Percentiles rank a stretch among this genome's conserved stretches.
phyloP scores from a whole-genome alignment of 2,329 filamentous ascomycete genomes.

The Cercospora zeina region DNA sequence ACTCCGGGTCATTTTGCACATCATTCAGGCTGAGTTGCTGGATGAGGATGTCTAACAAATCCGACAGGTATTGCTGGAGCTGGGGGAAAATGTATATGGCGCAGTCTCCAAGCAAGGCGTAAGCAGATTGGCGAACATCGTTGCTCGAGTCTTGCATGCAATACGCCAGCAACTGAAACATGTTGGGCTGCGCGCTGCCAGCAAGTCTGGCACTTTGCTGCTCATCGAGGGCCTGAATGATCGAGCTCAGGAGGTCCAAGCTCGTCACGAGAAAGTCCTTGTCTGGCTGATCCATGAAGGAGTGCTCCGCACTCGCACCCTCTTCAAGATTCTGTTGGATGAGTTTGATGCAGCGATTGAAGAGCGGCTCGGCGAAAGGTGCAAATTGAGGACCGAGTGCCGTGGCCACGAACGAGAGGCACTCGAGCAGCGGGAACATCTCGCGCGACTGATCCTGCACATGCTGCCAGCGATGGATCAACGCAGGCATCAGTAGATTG shows the following conservation, averaged over 20 bases:
- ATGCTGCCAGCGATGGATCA: conserved; percentile 84
- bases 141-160: conserved; percentile 91
- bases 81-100: conserved; percentile 88
- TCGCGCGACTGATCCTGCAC: conserved; percentile 88
- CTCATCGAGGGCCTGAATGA: conserved; percentile 82
- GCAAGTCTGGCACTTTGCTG: conserved; percentile 76
- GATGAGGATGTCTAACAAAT: conserved; percentile 77
- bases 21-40: conserved; percentile 74
- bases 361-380: conserved; percentile 81
- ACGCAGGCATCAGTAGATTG: conserved; percentile 83
- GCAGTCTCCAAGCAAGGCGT: conserved; percentile 90
- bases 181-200: conserved; percentile 70
- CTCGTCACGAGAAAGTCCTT: conserved; percentile 97
- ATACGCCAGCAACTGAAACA: conserved; percentile 86
- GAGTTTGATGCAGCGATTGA: conserved; percentile 82
- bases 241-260: conserved; percentile 85
- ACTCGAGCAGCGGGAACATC: conserved; percentile 93
- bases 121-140: conserved; percentile 93
- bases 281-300: conserved; percentile 73
- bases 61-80: conserved; percentile 70
- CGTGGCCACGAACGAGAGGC: conserved; percentile 88
- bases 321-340: conserved; percentile 90
- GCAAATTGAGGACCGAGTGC: conserved; percentile 80
- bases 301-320: conserved; percentile 68
- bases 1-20: conserved; percentile 77